Percentiles rank a stretch among this genome's conserved stretches.
These are phyloP conservation scores for Anisodus tanguticus DNA, from an alignment of 257 asterid species.

Conservation along the genomic window DNA sequence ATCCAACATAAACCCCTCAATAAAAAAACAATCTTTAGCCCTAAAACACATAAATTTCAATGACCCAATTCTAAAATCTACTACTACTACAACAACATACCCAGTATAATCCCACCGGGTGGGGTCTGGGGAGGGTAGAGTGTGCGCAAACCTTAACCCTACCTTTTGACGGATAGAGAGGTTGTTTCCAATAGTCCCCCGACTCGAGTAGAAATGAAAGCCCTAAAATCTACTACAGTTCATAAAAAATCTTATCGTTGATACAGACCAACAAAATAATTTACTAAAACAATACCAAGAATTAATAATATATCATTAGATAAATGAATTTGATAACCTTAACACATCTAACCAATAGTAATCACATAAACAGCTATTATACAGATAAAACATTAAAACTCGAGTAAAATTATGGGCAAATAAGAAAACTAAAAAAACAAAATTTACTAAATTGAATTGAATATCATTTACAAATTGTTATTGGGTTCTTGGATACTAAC, in stretches of 20 bases:
- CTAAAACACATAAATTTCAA: background rate
- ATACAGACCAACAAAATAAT: background rate
- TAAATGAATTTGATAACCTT: background rate
- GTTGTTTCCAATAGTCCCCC: too few species aligned
- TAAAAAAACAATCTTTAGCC: background rate
- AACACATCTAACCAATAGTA: constrained; percentile 4
- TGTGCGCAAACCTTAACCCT: too few species aligned
- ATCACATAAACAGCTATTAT: constrained; percentile 9
- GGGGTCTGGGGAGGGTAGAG: too few species aligned
- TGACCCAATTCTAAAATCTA: background rate
- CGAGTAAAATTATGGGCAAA: background rate
- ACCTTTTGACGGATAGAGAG: too few species aligned
- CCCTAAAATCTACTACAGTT: background rate
- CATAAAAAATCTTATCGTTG: background rate
- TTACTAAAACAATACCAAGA: background rate
- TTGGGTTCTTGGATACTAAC: background rate
- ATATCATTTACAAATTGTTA: background rate
- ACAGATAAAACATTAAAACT: constrained; percentile 11
- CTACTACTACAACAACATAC: too few species aligned
- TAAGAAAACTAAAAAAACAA: background rate
- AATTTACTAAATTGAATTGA: background rate
- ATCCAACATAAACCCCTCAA: constrained; percentile 19
- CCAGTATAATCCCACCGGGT: too few species aligned
- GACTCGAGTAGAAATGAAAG: too few species aligned
- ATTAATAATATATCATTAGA: background rate